A percentile compares a stretch with the other conserved stretches of the same genome.
Evolutionary conservation across 441 rosid genomes (phyloP).

Genomic region (Euphorbia schlechtendalii): DNA sequence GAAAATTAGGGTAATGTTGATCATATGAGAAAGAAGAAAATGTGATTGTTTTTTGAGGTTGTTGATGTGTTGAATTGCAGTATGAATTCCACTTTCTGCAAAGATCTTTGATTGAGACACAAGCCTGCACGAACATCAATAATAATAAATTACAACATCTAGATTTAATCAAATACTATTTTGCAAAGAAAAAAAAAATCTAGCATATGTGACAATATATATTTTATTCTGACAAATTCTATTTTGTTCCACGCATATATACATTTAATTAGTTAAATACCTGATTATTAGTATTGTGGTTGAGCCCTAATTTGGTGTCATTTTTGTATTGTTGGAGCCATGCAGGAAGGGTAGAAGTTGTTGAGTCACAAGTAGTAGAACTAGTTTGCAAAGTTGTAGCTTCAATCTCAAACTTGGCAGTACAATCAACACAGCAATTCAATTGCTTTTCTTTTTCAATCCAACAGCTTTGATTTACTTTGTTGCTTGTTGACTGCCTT

Average conservation of each 20-base stretch:
- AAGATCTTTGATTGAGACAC: constrained; percentile 41
- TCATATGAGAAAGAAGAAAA: constrained; percentile 56
- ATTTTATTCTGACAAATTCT: too few relatives aligned
- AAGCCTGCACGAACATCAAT: constrained; percentile 39
- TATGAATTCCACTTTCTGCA: constrained; percentile 56
- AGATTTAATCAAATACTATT: too few relatives aligned
- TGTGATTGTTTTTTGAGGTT: constrained; percentile 37
- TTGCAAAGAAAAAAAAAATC: too few relatives aligned
- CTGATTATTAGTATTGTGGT: constrained; percentile 26
- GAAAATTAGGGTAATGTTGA: constrained; percentile 31
- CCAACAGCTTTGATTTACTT: constrained; percentile 27
- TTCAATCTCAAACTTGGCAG: constrained; percentile 27
- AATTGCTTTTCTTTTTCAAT: constrained; percentile 24
- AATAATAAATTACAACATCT: neutral
- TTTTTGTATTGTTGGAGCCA: constrained; percentile 62
- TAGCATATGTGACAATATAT: too few relatives aligned
- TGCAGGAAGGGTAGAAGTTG: constrained; percentile 43
- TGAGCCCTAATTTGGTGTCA: constrained; percentile 26
- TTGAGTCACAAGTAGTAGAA: constrained; percentile 22
- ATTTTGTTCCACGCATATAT: too few relatives aligned
- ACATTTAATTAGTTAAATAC: constrained; percentile 21
- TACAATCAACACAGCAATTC: constrained; percentile 33
- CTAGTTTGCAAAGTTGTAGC: constrained; percentile 22
- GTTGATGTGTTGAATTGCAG: constrained; percentile 52
- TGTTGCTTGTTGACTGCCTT: constrained; percentile 31